Conservation (phyloP, 257 asterid species). For the Gentiana straminea region DNA sequence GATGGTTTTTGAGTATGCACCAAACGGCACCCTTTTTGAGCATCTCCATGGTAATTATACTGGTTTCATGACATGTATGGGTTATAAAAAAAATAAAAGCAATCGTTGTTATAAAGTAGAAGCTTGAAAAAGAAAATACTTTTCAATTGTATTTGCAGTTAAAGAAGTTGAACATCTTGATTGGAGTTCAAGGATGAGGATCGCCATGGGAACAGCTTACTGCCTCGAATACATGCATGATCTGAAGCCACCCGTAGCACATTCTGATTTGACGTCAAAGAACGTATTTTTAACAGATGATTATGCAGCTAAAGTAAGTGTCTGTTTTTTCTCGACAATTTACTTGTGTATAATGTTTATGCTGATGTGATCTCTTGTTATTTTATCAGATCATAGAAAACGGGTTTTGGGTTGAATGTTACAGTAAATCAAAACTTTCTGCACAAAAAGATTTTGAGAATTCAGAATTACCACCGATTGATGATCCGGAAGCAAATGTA, state of each 20-base stretch:
- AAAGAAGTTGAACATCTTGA: conserved; percentile 83
- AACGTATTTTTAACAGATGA: conserved; percentile 73
- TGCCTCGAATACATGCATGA: conserved; percentile 83
- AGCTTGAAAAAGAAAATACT: not conserved
- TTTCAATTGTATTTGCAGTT: conserved; percentile 26
- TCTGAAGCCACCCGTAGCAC: conserved; percentile 62
- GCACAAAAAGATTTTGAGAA: conserved; percentile 37
- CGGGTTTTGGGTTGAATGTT: conserved; percentile 58
- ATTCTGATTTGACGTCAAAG: conserved; percentile 43
- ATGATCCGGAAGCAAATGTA: conserved; percentile 53
- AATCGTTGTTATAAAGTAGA: not conserved
- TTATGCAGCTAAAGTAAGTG: conserved; percentile 85
- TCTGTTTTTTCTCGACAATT: too few species aligned
- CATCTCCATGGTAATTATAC: conserved; percentile 70
- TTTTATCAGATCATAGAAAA: conserved; percentile 46
- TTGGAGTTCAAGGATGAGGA: conserved; percentile 76
- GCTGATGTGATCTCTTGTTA: not conserved
- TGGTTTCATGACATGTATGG: conserved; percentile 1
- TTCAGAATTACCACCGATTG: conserved; percentile 36
- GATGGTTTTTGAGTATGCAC: conserved; percentile 99
- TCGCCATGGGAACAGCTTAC: conserved; percentile 74
- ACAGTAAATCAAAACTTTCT: conserved; percentile 31
- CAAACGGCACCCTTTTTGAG: conserved; percentile 72
- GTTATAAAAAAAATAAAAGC: too few species aligned
- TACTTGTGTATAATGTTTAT: not conserved